Evolutionary conservation across 805 yeast genomes (phyloP).

Genomic region (Saccharomycopsis microspora): DNA sequence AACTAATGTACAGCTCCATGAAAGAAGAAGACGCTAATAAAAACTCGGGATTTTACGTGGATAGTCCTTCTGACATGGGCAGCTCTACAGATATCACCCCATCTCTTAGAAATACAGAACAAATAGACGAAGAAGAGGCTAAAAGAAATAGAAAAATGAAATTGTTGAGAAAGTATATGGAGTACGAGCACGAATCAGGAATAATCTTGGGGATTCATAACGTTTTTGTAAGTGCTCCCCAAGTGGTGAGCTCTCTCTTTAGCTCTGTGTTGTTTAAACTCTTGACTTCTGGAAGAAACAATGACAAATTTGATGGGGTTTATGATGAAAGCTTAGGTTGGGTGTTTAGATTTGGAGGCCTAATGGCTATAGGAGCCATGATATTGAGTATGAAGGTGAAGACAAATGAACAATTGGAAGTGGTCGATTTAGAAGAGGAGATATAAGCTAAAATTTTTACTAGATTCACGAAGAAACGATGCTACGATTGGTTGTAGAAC

Average conservation of each 20-base stretch:
- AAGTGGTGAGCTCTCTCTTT: slow-evolving; percentile 38
- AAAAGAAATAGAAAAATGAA: neutral
- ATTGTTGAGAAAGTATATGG: slow-evolving; percentile 22
- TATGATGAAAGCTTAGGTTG: slow-evolving; percentile 38
- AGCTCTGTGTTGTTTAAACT: slow-evolving; percentile 35
- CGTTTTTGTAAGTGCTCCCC: slow-evolving; percentile 48
- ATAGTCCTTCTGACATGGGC: neutral
- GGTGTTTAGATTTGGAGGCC: slow-evolving; percentile 47
- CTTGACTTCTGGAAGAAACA: slow-evolving; percentile 21
- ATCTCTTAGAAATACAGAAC: neutral
- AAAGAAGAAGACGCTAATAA: slow-evolving; percentile 15
- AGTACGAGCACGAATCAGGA: slow-evolving; percentile 44
- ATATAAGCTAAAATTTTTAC: slow-evolving; percentile 12
- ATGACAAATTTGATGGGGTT: slow-evolving; percentile 16
- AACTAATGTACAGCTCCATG: slow-evolving; percentile 19
- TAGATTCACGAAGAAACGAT: neutral
- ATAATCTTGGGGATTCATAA: slow-evolving; percentile 46
- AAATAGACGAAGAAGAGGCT: too few relatives aligned
- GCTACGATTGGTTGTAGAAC: too few relatives aligned
- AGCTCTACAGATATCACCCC: neutral
- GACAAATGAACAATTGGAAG: slow-evolving; percentile 26
- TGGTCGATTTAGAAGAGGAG: slow-evolving; percentile 22
- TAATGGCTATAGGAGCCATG: slow-evolving; percentile 36
- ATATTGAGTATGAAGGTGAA: slow-evolving; percentile 31
- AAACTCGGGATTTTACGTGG: neutral